Percentiles rank a stretch among this genome's conserved stretches.
Evolutionary conservation across 371 early-diverging fungal genomes (phyloP).

Genomic region (Mortierella sp.): DNA sequence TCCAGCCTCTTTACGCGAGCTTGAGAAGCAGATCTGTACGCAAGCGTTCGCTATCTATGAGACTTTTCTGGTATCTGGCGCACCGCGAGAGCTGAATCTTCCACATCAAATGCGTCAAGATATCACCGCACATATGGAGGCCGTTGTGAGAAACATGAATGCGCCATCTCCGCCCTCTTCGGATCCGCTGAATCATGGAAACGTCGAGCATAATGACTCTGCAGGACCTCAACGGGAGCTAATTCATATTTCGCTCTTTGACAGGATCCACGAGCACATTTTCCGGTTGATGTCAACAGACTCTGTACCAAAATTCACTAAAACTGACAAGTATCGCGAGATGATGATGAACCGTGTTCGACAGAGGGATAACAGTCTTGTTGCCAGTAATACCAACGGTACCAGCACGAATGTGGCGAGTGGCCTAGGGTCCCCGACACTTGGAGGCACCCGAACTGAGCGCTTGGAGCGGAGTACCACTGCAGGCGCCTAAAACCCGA

Average conservation of each 20-base stretch:
- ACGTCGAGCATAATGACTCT: neutral
- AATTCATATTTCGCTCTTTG: constrained; percentile 68
- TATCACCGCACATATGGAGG: constrained; percentile 46
- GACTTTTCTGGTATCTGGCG: constrained; percentile 31
- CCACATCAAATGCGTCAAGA: constrained; percentile 49
- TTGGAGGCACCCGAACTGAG: neutral
- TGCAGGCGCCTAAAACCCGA: neutral
- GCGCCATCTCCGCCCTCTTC: constrained; percentile 4
- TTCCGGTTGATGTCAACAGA: constrained; percentile 81
- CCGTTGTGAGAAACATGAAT: constrained; percentile 45
- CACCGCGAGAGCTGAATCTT: constrained; percentile 40
- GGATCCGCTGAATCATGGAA: constrained; percentile 2
- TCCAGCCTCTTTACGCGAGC: constrained; percentile 38
- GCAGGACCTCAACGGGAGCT: constrained; percentile 26
- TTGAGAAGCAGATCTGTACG: constrained; percentile 51
- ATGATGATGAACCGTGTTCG: constrained; percentile 49
- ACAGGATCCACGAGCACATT: constrained; percentile 74
- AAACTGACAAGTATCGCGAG: constrained; percentile 68
- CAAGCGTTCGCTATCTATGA: constrained; percentile 50
- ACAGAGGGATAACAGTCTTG: constrained; percentile 6
- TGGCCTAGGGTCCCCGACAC: constrained; percentile 2
- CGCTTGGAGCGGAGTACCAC: constrained; percentile 6
- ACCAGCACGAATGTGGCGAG: neutral
- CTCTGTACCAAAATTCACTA: constrained; percentile 80
- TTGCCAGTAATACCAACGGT: neutral